Evolutionary conservation across 441 rosid genomes (phyloP), one percentile per base, ranked within the genome.

Genomic region (Monsonia emarginata): DNA sequence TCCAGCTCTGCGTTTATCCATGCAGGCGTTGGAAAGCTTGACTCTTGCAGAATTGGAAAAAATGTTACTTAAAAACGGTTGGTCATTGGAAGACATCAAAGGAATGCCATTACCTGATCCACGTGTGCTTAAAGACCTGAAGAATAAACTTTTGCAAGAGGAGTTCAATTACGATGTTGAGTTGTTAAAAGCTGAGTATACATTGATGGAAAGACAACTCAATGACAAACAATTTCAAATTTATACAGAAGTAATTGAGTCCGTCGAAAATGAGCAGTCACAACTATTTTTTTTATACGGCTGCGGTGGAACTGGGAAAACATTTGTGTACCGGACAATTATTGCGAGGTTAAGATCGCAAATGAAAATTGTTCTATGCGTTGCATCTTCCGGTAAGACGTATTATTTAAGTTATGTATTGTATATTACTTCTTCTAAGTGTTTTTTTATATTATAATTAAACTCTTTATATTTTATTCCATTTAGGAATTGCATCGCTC

Each of bases 301-400:
- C 2, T 50, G 18, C 40, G 64, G 65, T 6, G 70, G 70, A 5
- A 57, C 38, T 14, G 18, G 30, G 2, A 40, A 67, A 24, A 42
- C 44, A 11, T 67, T 34, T 28, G 7, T 25, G 0, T 67, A 13
- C 32, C 34, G 16, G 21, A 9, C 57, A 38, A 25, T 67, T 7
- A 40, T 59, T 30, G 19, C 40, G 7, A 14, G 54, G 4, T 0
- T 26, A 11, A 40, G 57, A 34, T 31, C 64, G 2, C 7, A 67
- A 16, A 25, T 21, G 14, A 38, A 32, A 25, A 25, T 63, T 13
- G 68, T 30, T 2, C 26, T 65, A 1, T 26, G 1, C 2, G 68
- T 50, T 48, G 68, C 61, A 14, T 40, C 68, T 0, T 65, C 38
- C 10, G 42, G 60, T 4, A 36, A 36, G 8, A n/a, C n/a, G n/a